A percentile compares a stretch with the other conserved stretches of the same genome.
Conservation (phyloP, 306 rosid species). For the Pyrus bretschneideri region DNA sequence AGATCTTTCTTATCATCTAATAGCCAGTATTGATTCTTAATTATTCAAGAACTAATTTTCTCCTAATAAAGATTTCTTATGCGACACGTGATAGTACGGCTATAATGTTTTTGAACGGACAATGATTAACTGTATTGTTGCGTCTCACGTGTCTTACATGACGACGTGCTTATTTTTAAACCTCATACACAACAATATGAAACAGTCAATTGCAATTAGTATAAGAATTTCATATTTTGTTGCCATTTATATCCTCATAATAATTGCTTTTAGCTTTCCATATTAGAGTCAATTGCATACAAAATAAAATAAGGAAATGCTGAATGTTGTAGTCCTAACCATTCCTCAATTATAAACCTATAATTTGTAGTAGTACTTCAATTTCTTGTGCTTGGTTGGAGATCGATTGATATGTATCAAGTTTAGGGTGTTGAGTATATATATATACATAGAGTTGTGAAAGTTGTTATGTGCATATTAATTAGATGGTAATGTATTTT, state of each 20-base stretch:
- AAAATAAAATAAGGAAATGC: too few species aligned
- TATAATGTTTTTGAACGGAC: background rate
- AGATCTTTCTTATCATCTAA: background rate
- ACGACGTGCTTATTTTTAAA: background rate
- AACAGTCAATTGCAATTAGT: background rate
- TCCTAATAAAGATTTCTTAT: background rate
- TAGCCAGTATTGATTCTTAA: background rate
- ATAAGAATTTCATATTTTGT: background rate
- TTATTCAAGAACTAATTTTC: background rate
- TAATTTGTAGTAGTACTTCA: too few species aligned
- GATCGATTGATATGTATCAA: too few species aligned
- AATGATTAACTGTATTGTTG: background rate
- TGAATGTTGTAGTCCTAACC: too few species aligned
- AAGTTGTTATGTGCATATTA: too few species aligned
- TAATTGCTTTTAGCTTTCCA: background rate
- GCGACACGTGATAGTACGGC: background rate
- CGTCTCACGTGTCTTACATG: background rate
- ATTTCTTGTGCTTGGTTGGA: too few species aligned
- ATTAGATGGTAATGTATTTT: too few species aligned
- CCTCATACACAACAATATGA: background rate
- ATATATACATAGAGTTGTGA: too few species aligned
- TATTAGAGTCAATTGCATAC: background rate
- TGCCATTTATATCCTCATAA: background rate
- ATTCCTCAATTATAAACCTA: too few species aligned
- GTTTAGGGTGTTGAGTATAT: too few species aligned